phyloP scores from a whole-genome alignment of 2,329 filamentous ascomycete genomes.

The Aspergillus chevalieri region DNA sequence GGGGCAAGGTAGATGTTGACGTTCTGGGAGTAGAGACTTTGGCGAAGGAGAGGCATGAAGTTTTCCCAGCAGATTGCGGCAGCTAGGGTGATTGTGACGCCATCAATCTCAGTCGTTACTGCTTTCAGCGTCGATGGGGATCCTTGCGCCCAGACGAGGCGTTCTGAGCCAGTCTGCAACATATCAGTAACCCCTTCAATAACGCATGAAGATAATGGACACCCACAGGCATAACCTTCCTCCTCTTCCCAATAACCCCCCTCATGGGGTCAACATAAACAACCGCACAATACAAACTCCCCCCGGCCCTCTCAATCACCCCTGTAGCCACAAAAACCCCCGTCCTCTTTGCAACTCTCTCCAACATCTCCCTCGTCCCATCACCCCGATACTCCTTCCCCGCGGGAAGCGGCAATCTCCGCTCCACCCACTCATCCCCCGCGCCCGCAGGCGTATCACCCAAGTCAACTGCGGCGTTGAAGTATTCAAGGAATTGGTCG shows the following conservation, averaged over 20 bases:
- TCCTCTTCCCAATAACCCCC: slow-evolving; percentile 73
- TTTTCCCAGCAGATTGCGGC: slow-evolving; percentile 96
- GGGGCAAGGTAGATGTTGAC: slow-evolving; percentile 88
- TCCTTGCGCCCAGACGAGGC: slow-evolving; percentile 84
- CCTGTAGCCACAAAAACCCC: slow-evolving; percentile 79
- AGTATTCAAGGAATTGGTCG: slow-evolving; percentile 78
- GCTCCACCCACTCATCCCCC: slow-evolving; percentile 3
- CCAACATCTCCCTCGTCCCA: slow-evolving; percentile 73
- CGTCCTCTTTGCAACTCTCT: slow-evolving; percentile 67
- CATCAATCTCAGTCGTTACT: slow-evolving; percentile 71
- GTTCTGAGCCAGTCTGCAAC: slow-evolving; percentile 64
- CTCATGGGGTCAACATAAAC: slow-evolving; percentile 72
- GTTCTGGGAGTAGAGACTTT: slow-evolving; percentile 80
- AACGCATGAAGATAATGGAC: not conserved
- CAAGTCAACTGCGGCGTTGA: slow-evolving; percentile 70
- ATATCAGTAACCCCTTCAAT: not conserved
- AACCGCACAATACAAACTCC: slow-evolving; percentile 75
- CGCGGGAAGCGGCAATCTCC: slow-evolving; percentile 24
- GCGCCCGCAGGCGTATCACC: slow-evolving; percentile 60
- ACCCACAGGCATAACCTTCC: slow-evolving; percentile 83
- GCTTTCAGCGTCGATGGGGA: slow-evolving; percentile 71
- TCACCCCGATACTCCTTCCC: slow-evolving; percentile 56
- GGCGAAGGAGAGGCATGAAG: slow-evolving; percentile 85
- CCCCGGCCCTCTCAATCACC: slow-evolving; percentile 70
- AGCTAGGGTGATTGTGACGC: slow-evolving; percentile 71